Conservation (phyloP, 805 yeast genomes). For the Candida bentonensis region DNA sequence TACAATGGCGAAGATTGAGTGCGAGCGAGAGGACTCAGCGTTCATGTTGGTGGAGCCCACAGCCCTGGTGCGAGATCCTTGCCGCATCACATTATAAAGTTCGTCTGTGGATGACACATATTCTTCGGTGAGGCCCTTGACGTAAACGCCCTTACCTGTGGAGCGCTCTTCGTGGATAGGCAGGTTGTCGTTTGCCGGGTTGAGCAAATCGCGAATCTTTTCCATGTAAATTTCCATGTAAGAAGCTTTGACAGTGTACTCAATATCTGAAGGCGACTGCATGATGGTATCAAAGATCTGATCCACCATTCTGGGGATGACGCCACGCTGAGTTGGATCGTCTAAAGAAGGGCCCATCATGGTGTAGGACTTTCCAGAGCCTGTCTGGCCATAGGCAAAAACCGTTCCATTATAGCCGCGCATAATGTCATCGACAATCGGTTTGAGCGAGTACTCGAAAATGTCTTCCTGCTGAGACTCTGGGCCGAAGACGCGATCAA, state of each 20-base stretch:
- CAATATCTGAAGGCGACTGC: slow-evolving; percentile 33
- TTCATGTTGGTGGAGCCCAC: slow-evolving; percentile 57
- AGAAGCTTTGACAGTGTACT: slow-evolving; percentile 53
- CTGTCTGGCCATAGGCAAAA: slow-evolving; percentile 68
- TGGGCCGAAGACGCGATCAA: slow-evolving; percentile 49
- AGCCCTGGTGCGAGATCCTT: slow-evolving; percentile 44
- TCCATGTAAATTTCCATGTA: slow-evolving; percentile 78
- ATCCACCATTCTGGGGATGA: slow-evolving; percentile 60
- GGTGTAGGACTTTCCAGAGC: slow-evolving; percentile 63
- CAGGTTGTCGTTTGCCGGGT: slow-evolving; percentile 19
- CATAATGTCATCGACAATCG: slow-evolving; percentile 55
- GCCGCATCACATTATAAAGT: slow-evolving; percentile 39
- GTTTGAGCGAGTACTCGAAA: slow-evolving; percentile 42
- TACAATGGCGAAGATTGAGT: slow-evolving; percentile 59
- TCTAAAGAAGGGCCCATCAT: slow-evolving; percentile 50
- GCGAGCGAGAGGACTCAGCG: slow-evolving; percentile 62
- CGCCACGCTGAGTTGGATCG: slow-evolving; percentile 35
- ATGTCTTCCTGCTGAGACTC: slow-evolving; percentile 40
- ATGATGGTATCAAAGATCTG: slow-evolving; percentile 45
- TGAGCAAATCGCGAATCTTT: slow-evolving; percentile 53
- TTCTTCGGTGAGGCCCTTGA: slow-evolving; percentile 51
- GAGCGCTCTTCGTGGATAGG: slow-evolving; percentile 3
- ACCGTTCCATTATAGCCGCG: slow-evolving; percentile 69
- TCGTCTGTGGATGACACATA: slow-evolving; percentile 48
- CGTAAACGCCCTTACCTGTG: slow-evolving; percentile 46